Evolutionary conservation across 2,329 filamentous ascomycete genomes (phyloP).

Genomic region (Cytospora leucostoma): DNA sequence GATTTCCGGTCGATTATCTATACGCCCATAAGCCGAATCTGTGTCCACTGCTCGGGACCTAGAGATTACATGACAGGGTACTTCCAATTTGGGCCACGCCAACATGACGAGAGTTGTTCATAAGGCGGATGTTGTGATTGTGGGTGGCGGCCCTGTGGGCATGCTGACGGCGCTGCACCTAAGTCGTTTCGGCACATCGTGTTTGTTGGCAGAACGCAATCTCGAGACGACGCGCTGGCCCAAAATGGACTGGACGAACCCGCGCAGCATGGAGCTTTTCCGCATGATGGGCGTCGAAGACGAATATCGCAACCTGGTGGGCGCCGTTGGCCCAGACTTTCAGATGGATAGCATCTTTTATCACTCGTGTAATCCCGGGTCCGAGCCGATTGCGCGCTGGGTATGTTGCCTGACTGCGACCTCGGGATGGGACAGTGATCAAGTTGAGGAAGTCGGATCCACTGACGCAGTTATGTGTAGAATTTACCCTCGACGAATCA

Average conservation of each 20-base stretch:
- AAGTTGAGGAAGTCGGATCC: not conserved
- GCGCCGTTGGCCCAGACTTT: conserved; percentile 11
- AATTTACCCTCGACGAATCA: conserved; percentile 1
- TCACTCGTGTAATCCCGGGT: conserved; percentile 15
- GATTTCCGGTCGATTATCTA: no score
- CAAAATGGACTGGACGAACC: conserved; percentile 8
- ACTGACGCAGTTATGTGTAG: not conserved
- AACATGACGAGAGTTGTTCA: not conserved
- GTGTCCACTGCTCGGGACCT: not conserved
- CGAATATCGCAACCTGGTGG: conserved; percentile 4
- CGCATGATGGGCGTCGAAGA: conserved; percentile 1
- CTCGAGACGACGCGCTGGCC: conserved; percentile 10
- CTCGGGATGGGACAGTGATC: not conserved
- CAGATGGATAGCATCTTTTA: conserved; percentile 18
- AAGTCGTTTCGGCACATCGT: conserved; percentile 12
- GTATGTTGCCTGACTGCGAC: conserved; percentile 1
- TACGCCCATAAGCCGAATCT: not conserved
- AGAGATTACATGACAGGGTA: no score
- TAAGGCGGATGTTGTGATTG: conserved; percentile 5
- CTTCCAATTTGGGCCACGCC: conserved; percentile 2
- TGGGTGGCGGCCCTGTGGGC: conserved; percentile 14
- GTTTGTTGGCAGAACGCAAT: conserved; percentile 12
- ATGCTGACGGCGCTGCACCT: conserved; percentile 15
- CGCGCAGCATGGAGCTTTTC: conserved; percentile 7
- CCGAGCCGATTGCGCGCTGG: conserved; percentile 7